Percentiles rank a stretch among this genome's conserved stretches.
Conservation (phyloP, 23 red algal genomes). For the Porphyridium purpureum region DNA sequence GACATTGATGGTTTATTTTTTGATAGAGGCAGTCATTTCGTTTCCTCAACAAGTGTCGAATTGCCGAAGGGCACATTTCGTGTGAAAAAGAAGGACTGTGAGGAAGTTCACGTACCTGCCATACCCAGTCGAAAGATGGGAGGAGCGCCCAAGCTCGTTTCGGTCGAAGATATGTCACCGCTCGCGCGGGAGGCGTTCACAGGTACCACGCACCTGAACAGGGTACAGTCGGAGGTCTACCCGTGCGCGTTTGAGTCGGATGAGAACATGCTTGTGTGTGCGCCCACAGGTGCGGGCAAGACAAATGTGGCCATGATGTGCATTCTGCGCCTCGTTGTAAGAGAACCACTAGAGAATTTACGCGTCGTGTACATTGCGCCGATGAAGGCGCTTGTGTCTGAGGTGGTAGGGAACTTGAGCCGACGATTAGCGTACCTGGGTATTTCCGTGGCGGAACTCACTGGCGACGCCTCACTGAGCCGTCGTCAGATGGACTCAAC, state of each 20-base stretch:
- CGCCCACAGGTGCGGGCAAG: conserved; percentile 94
- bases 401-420: conserved; percentile 78
- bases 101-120: conserved; percentile 53
- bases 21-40: neutral
- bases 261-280: conserved; percentile 93
- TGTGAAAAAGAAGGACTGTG: conserved; percentile 24
- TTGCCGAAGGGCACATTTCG: neutral
- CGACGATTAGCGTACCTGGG: conserved; percentile 9
- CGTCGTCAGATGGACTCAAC: conserved; percentile 32
- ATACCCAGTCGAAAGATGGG: neutral
- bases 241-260: conserved; percentile 35
- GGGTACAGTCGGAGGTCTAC: conserved; percentile 69
- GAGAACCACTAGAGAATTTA: conserved; percentile 1
- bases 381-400: conserved; percentile 92
- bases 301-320: conserved; percentile 88
- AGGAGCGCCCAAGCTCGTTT: conserved; percentile 4
- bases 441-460: neutral
- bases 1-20: neutral
- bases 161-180: conserved; percentile 9
- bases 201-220: conserved; percentile 42
- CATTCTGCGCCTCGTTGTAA: conserved; percentile 39
- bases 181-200: conserved; percentile 19
- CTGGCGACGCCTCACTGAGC: conserved; percentile 40
- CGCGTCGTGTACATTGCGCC: conserved; percentile 92
- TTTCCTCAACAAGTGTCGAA: neutral